A percentile compares a stretch with the other conserved stretches of the same genome.
Conservation (phyloP, 257 asterid species). For the Eustoma russellianum region DNA sequence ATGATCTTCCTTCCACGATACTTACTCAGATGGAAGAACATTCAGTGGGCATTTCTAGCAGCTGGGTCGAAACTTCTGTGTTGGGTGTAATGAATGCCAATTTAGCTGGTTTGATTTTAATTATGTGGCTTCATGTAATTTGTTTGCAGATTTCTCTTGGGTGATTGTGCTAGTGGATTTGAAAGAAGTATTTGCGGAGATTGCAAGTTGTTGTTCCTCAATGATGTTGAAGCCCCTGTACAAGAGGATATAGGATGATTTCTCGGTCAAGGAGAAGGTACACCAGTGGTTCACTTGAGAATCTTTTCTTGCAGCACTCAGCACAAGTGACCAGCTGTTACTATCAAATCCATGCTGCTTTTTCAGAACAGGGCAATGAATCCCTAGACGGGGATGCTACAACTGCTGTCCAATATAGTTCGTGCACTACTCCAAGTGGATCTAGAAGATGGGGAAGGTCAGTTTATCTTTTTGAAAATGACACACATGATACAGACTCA, state of each 20-base stretch:
- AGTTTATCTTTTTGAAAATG: slow-evolving; percentile 71
- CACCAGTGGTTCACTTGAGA: no score
- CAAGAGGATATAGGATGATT: slow-evolving; percentile 36
- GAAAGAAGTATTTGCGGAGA: slow-evolving; percentile 57
- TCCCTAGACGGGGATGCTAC: slow-evolving; percentile 38
- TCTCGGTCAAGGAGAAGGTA: slow-evolving; percentile 32
- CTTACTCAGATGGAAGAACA: slow-evolving; percentile 24
- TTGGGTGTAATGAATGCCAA: slow-evolving; percentile 14
- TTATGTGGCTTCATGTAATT: slow-evolving; percentile 32
- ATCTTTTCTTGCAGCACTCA: slow-evolving; percentile 52
- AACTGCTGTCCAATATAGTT: slow-evolving; percentile 16
- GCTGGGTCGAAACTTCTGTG: slow-evolving; percentile 22
- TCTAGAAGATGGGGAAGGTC: slow-evolving; percentile 66
- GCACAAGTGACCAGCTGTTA: slow-evolving; percentile 39
- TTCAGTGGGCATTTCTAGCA: slow-evolving; percentile 33
- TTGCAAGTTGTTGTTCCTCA: slow-evolving; percentile 69
- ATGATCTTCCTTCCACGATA: not conserved
- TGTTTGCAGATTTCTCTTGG: slow-evolving; percentile 40
- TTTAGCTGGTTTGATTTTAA: slow-evolving; percentile 16
- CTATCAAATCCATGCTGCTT: slow-evolving; percentile 44
- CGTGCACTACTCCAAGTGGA: slow-evolving; percentile 53
- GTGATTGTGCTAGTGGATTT: slow-evolving; percentile 30
- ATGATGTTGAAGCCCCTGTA: slow-evolving; percentile 47
- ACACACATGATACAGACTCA: slow-evolving; percentile 66
- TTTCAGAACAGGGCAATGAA: slow-evolving; percentile 35